Evolutionary conservation across 495 filamentous ascomycete genomes (phyloP).

Genomic region (Aspergillus steynii): DNA sequence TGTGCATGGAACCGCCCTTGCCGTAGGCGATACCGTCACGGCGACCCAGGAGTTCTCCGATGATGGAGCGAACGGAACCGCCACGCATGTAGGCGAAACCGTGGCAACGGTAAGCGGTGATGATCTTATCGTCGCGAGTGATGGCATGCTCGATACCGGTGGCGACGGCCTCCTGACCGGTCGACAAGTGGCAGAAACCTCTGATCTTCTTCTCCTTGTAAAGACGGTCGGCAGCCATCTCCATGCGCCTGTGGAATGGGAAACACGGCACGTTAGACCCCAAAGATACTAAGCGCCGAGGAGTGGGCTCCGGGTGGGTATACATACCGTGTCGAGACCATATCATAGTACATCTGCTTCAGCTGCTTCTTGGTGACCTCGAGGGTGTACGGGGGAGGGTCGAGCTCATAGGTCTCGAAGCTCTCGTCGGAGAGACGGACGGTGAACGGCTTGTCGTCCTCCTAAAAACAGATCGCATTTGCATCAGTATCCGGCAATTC

Average conservation of each 20-base stretch:
- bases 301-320: conserved; percentile 6
- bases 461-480: conserved; percentile 49
- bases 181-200: conserved; percentile 98
- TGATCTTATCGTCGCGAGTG: conserved; percentile 85
- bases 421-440: conserved; percentile 93
- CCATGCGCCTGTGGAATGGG: conserved; percentile 75
- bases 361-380: conserved; percentile 94
- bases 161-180: conserved; percentile 95
- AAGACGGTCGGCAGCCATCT: conserved; percentile 95
- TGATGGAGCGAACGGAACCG: conserved; percentile 86
- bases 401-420: conserved; percentile 99
- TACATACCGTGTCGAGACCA: conserved; percentile 86
- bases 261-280: conserved; percentile 7
- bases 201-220: conserved; percentile 99
- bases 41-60: conserved; percentile 93
- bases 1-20: conserved; percentile 99
- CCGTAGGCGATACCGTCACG: conserved; percentile 96
- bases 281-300: conserved; percentile 7
- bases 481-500: conserved; percentile 28
- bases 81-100: conserved; percentile 97
- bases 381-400: conserved; percentile 88
- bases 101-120: conserved; percentile 98
- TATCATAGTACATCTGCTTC: conserved; percentile 98
- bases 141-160: conserved; percentile 97
- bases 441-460: conserved; percentile 92